phyloP scores from a whole-genome alignment of 352 stramenopile genomes.

The Pythium chondricola region DNA sequence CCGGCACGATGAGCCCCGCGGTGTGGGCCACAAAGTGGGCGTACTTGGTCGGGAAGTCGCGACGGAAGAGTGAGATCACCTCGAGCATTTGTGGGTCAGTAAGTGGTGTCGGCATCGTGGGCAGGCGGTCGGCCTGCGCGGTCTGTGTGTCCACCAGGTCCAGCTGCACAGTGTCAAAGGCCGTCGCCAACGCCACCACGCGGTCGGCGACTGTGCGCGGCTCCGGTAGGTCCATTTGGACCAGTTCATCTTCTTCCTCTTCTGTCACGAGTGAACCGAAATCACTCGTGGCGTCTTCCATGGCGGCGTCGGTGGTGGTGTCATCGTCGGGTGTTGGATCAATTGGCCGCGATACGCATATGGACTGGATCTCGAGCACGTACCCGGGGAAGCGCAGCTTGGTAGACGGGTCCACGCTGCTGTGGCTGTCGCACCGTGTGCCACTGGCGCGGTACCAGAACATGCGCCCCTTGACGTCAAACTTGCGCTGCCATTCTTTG shows the following conservation, averaged over 20 bases:
- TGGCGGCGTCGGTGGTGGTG: background rate
- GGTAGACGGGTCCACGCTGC: background rate
- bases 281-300: background rate
- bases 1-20: slow-evolving; percentile 16
- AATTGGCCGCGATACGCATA: slow-evolving; percentile 1
- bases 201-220: slow-evolving; percentile 16
- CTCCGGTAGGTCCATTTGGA: slow-evolving; percentile 2
- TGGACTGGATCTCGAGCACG: slow-evolving; percentile 12
- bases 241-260: too few species aligned
- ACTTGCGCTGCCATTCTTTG: slow-evolving; percentile 32
- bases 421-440: background rate
- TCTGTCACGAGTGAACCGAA: too few species aligned
- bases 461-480: slow-evolving; percentile 22
- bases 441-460: slow-evolving; percentile 24
- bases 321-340: background rate
- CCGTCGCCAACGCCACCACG: slow-evolving; percentile 7
- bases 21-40: slow-evolving; percentile 25
- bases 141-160: slow-evolving; percentile 8
- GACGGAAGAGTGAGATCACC: slow-evolving; percentile 5
- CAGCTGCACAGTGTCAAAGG: slow-evolving; percentile 13
- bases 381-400: slow-evolving; percentile 7
- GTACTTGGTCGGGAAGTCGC: slow-evolving; percentile 31
- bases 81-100: slow-evolving; percentile 5
- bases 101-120: slow-evolving; percentile 4
- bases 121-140: slow-evolving; percentile 12